Evolutionary conservation across 2,329 filamentous ascomycete genomes (phyloP).

Genomic region (Chrysoporthe austroafricana): DNA sequence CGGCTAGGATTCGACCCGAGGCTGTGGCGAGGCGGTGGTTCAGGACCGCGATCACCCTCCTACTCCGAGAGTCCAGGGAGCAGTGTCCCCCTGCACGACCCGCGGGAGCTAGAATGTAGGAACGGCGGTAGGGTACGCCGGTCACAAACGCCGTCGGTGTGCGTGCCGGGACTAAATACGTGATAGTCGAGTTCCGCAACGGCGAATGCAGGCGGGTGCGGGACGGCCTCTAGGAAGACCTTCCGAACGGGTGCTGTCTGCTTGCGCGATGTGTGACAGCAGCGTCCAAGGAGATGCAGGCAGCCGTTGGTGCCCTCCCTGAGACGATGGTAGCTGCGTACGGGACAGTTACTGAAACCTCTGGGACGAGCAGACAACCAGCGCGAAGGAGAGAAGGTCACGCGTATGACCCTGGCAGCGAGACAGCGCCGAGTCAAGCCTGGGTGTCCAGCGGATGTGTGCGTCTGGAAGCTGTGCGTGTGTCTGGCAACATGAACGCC

Average conservation of each 20-base stretch:
- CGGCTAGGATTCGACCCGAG: constrained; percentile 15
- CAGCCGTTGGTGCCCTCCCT: constrained; percentile 33
- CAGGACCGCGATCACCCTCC: constrained; percentile 15
- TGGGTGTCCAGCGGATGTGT: constrained; percentile 22
- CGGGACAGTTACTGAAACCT: constrained; percentile 26
- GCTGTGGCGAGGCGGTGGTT: constrained; percentile 26
- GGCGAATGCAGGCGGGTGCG: constrained; percentile 1
- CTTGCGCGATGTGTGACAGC: constrained; percentile 35
- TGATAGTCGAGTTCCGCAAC: constrained; percentile 16
- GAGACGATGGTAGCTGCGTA: constrained; percentile 24
- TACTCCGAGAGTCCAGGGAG: constrained; percentile 17
- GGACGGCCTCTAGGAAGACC: constrained; percentile 22
- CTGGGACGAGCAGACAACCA: constrained; percentile 29
- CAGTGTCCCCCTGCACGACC: constrained; percentile 13
- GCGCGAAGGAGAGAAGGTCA: constrained; percentile 31
- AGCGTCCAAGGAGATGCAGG: constrained; percentile 34
- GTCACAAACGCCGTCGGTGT: constrained; percentile 12
- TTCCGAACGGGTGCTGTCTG: constrained; percentile 22
- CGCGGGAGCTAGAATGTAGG: constrained; percentile 19
- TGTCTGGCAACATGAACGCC: constrained; percentile 24
- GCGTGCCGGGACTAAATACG: constrained; percentile 19
- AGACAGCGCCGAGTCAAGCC: constrained; percentile 20
- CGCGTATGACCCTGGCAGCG: constrained; percentile 25
- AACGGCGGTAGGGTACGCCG: constrained; percentile 11
- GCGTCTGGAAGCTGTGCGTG: constrained; percentile 13